phyloP scores from a whole-genome alignment of 306 rosid species.

The Dalbergia oliveri region DNA sequence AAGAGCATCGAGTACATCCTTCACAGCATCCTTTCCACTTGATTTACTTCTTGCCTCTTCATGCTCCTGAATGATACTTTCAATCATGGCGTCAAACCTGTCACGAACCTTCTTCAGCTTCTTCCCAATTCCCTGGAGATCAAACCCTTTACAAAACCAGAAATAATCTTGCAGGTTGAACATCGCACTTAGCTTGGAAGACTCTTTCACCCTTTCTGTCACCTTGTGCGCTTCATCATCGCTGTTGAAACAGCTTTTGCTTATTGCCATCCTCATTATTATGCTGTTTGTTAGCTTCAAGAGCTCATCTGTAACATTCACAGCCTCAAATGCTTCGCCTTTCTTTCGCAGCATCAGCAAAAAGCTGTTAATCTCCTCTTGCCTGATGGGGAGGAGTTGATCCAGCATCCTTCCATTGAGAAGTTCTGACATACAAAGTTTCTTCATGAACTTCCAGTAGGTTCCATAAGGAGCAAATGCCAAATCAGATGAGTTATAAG shows the following conservation, averaged over 20 bases:
- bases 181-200: conserved; percentile 43
- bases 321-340: conserved; percentile 21
- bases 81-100: conserved; percentile 56
- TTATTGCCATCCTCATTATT: conserved; percentile 60
- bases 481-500: conserved; percentile 60
- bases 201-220: conserved; percentile 48
- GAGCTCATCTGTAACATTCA: conserved; percentile 57
- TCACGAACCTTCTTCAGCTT: conserved; percentile 57
- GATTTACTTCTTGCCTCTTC: conserved; percentile 51
- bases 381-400: conserved; percentile 51
- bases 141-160: conserved; percentile 60
- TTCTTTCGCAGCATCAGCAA: conserved; percentile 18
- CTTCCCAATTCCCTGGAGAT: conserved; percentile 61
- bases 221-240: conserved; percentile 57
- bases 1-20: conserved; percentile 44
- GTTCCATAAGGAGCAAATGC: conserved; percentile 64
- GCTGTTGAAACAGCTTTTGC: conserved; percentile 45
- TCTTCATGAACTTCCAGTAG: conserved; percentile 75
- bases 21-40: conserved; percentile 1
- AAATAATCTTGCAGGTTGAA: conserved; percentile 55
- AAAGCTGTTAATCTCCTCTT: conserved; percentile 53
- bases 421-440: conserved; percentile 67
- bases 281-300: conserved; percentile 52
- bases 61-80: conserved; percentile 58
- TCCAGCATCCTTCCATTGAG: conserved; percentile 62